A percentile compares a stretch with the other conserved stretches of the same genome.
Conservation (phyloP, 768 basidiomycete genomes). For the Pleurotus eryngii region DNA sequence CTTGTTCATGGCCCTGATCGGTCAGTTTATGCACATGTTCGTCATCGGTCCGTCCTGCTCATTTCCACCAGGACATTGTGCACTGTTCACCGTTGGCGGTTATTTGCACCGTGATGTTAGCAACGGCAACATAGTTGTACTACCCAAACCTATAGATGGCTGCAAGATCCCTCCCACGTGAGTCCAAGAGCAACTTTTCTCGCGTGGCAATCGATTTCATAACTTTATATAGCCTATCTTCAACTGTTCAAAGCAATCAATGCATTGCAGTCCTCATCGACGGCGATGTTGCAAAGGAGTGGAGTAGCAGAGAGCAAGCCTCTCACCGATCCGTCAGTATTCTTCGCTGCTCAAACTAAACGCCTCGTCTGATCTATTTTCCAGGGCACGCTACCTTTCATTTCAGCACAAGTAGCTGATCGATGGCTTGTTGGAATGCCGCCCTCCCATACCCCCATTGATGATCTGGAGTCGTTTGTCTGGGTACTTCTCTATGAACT, state of each 20-base stretch:
- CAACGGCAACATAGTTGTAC: conserved; percentile 8
- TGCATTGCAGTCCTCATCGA: conserved; percentile 7
- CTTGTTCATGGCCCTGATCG: not conserved
- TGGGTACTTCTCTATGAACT: conserved; percentile 6
- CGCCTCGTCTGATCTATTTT: not conserved
- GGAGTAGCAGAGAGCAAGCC: not conserved
- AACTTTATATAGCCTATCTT: not conserved
- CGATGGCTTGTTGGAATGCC: not conserved
- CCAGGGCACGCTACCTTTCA: conserved; percentile 8
- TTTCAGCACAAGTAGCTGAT: not conserved
- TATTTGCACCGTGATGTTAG: conserved; percentile 10
- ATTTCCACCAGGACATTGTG: not conserved
- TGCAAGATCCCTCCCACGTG: not conserved
- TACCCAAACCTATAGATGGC: not conserved
- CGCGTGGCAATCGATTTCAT: not conserved
- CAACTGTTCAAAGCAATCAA: not conserved
- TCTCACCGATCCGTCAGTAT: conserved; percentile 6
- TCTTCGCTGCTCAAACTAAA: not conserved
- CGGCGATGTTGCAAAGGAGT: conserved; percentile 9
- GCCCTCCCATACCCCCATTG: conserved; percentile 7
- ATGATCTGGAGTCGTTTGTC: conserved; percentile 11
- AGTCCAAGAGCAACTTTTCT: not conserved
- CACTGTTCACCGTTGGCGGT: not conserved
- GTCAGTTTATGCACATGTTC: not conserved
- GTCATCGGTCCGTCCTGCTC: not conserved